Percentiles rank a stretch among this genome's conserved stretches.
These are phyloP conservation scores for Salvia hispanica DNA, from an alignment of 257 asterid species.

Conservation along the genomic window DNA sequence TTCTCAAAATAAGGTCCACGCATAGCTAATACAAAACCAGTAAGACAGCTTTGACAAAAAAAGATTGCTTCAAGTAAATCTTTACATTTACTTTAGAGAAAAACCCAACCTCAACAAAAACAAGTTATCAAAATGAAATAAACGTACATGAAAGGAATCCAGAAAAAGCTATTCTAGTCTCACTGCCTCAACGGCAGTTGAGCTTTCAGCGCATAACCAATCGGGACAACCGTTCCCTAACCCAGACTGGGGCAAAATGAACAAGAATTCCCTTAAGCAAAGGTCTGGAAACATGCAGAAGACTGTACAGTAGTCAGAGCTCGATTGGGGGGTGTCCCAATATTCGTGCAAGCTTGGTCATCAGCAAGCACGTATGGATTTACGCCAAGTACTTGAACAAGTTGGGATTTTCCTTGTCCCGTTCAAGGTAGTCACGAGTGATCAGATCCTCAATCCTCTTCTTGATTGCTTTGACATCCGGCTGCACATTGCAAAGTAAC, in stretches of 20 bases:
- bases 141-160: constrained; percentile 17
- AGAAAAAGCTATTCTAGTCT: constrained; percentile 28
- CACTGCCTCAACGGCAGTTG: constrained; percentile 17
- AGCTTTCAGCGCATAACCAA: constrained; percentile 18
- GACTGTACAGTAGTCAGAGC: constrained; percentile 34
- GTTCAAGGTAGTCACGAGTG: constrained; percentile 87
- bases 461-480: constrained; percentile 96
- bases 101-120: not conserved
- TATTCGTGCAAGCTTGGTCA: constrained; percentile 10
- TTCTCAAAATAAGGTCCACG: constrained; percentile 23
- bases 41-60: constrained; percentile 20
- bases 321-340: constrained; percentile 2
- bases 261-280: constrained; percentile 33
- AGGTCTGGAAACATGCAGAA: constrained; percentile 20
- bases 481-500: constrained; percentile 47
- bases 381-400: constrained; percentile 94
- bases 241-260: constrained; percentile 31
- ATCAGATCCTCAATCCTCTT: constrained; percentile 97
- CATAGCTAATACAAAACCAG: constrained; percentile 4
- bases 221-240: not conserved
- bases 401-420: constrained; percentile 95
- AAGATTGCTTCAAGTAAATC: constrained; percentile 20
- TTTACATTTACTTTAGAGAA: constrained; percentile 29
- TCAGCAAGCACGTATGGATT: constrained; percentile 29
- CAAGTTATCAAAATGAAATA: constrained; percentile 11